Evolutionary conservation across 192 early-diverging fungal species (phyloP).

Genomic region (Linnemannia exigua): DNA sequence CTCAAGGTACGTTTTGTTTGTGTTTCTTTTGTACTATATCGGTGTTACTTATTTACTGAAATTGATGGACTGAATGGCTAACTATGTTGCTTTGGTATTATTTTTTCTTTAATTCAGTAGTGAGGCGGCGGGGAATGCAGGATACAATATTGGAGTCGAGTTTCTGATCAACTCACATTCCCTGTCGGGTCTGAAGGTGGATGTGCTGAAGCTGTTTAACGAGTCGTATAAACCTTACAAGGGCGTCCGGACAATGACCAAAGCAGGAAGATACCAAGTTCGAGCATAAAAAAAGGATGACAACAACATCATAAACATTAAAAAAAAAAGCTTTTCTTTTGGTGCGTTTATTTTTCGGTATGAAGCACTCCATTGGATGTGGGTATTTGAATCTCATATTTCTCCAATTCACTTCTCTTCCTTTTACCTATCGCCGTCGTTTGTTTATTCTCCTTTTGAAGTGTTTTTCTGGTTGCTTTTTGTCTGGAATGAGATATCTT

Average conservation of each 20-base stretch:
- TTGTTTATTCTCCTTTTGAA: no score
- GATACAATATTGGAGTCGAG: slow-evolving; percentile 71
- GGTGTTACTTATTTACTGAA: not conserved
- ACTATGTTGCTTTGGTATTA: not conserved
- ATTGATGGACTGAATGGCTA: not conserved
- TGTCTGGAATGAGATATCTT: no score
- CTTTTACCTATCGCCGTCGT: no score
- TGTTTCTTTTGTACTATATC: not conserved
- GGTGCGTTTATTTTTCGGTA: no score
- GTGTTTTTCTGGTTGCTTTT: no score
- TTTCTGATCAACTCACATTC: slow-evolving; percentile 80
- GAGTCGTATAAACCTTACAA: slow-evolving; percentile 87
- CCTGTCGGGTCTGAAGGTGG: slow-evolving; percentile 80
- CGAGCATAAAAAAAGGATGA: slow-evolving; percentile 59
- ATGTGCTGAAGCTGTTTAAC: slow-evolving; percentile 75
- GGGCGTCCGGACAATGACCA: slow-evolving; percentile 71
- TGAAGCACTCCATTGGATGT: not conserved
- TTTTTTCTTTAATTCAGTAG: slow-evolving; percentile 36
- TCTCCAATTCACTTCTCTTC: no score
- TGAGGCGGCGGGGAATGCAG: slow-evolving; percentile 60
- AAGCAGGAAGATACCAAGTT: slow-evolving; percentile 74
- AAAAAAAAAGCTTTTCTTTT: no score
- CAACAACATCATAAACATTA: slow-evolving; percentile 1
- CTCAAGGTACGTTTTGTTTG: slow-evolving; percentile 8
- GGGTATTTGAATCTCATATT: no score